Base-by-base conservation (phyloP, 1,284 basidiomycete species). In the Trichosporon inkin region DNA sequence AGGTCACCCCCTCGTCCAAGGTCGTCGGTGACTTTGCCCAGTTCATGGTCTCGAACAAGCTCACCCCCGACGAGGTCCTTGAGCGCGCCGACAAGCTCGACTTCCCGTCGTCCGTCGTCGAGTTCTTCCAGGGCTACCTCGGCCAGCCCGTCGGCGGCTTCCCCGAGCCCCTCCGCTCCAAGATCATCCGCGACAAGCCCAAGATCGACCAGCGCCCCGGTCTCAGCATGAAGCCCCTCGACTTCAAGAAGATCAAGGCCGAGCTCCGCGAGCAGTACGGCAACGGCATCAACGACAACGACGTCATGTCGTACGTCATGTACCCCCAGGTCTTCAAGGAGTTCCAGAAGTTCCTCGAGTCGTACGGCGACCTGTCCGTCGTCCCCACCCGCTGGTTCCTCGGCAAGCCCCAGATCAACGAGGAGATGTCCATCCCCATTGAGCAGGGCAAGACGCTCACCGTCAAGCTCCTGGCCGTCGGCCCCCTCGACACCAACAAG, bases 1-100 rank as follows among this genome's bases (percentile, higher is more conserved):
- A 99, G 84, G 95, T 99, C 70, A 99, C 96, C 22, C 96, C 96
- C 38, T 97, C 96, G 19, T 99, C 96, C 62, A 98, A 99, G 83
- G 92, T 97, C 55, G 95, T 99, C 58, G 96, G 96, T 52, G 96
- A 99, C 82, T 95, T 99, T 79, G 96, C 96, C 28, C 92, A 95
- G 79, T 97, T 92, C 88, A 94, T 99, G 92, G 94, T 93, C 38
- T 91, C 92, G 67, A 98, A 99, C 82, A 86, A 87, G 68, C 83
- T 98, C 60, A 84, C 86, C 57, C 90, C 91, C 78, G 81, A 89
- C 72, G 89, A 97, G 65, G 92, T 99, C 47, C 75, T 93, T 62
- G 86, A 88, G 34, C 85, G 88, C 56, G 96, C 94, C 53, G 88
- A 89, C 58, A 85, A 86, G 64, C 87, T 99, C 68, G 96, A 99